Conservation (phyloP, 306 rosid genomes). For the Psophocarpus tetragonolobus region DNA sequence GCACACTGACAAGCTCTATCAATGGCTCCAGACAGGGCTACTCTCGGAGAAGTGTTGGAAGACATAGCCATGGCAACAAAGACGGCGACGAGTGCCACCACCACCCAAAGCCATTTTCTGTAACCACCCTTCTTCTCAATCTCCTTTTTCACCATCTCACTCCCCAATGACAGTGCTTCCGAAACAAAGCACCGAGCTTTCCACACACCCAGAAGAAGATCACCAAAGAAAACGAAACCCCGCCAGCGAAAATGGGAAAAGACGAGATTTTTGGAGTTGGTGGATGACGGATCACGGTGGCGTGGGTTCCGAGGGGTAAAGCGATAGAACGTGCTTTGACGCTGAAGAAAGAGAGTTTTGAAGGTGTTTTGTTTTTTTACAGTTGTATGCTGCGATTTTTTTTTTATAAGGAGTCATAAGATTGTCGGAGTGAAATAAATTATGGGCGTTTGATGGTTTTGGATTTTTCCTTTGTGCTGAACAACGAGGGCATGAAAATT, state of each 20-base stretch:
- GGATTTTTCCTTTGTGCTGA: too few relatives aligned
- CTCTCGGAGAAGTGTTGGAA: conserved; percentile 42
- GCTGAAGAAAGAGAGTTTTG: not conserved
- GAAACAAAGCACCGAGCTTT: conserved; percentile 8
- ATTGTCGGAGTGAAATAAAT: too few relatives aligned
- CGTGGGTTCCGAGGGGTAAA: not conserved
- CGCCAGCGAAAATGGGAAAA: not conserved
- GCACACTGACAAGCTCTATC: conserved; percentile 68
- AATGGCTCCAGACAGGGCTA: conserved; percentile 54
- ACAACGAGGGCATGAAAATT: too few relatives aligned
- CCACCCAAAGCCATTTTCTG: conserved; percentile 58
- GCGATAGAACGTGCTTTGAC: conserved; percentile 10
- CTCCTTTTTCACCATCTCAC: conserved; percentile 46
- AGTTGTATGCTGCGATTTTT: not conserved
- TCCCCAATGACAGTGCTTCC: not conserved
- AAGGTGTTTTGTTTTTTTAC: too few relatives aligned
- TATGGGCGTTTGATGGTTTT: too few relatives aligned
- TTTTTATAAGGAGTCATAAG: too few relatives aligned
- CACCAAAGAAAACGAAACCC: not conserved
- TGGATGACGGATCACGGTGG: not conserved
- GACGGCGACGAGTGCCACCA: conserved; percentile 55
- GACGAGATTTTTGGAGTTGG: not conserved
- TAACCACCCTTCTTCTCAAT: conserved; percentile 46
- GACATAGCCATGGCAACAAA: conserved; percentile 67
- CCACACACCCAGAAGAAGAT: conserved; percentile 9